phyloP scores from a whole-genome alignment of 495 filamentous ascomycete genomes.

The Tirmania nivea region DNA sequence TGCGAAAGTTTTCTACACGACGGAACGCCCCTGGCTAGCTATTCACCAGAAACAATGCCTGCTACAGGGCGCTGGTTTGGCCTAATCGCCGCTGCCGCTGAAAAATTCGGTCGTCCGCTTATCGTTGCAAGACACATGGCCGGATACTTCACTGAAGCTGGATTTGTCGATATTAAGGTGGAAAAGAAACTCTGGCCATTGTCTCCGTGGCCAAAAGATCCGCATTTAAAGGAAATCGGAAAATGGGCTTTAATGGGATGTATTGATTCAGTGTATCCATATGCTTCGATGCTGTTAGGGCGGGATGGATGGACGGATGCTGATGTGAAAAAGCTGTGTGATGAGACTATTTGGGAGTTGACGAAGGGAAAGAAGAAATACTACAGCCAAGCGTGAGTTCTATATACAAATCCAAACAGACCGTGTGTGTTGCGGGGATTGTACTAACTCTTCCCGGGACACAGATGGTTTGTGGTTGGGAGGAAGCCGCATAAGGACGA shows the following conservation, averaged over 20 bases:
- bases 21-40: slow-evolving; percentile 19
- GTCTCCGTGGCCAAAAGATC: slow-evolving; percentile 27
- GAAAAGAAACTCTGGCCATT: slow-evolving; percentile 16
- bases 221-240: slow-evolving; percentile 28
- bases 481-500: too few species aligned
- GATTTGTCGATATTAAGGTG: slow-evolving; percentile 28
- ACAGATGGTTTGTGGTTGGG: too few species aligned
- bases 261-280: neutral
- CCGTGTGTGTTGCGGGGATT: too few species aligned
- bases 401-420: too few species aligned
- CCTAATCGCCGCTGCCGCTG: slow-evolving; percentile 7
- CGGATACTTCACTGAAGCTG: slow-evolving; percentile 20
- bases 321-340: neutral
- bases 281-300: neutral
- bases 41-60: slow-evolving; percentile 3
- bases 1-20: slow-evolving; percentile 25
- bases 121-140: neutral
- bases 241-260: slow-evolving; percentile 10
- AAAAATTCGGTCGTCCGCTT: slow-evolving; percentile 18
- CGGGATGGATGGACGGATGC: neutral
- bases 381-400: neutral
- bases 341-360: neutral
- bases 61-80: neutral
- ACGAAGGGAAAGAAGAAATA: neutral
- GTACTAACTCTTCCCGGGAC: too few species aligned